These are phyloP conservation scores for Pinus taeda DNA, from an alignment of 75 land plant genomes.

Conservation along the genomic window DNA sequence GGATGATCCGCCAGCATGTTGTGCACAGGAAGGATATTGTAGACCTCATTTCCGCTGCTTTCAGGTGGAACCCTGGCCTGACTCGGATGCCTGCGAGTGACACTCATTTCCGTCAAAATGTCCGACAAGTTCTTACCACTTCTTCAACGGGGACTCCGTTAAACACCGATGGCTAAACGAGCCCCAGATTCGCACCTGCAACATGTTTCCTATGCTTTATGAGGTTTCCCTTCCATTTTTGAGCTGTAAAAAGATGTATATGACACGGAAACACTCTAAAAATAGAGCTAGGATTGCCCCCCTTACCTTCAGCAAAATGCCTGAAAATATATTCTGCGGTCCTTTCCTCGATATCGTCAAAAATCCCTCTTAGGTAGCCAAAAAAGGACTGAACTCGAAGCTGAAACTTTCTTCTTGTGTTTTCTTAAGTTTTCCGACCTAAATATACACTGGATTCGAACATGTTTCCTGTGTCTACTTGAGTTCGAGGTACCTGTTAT, in stretches of 20 bases:
- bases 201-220: neutral
- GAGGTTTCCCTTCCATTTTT: neutral
- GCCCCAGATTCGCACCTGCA: neutral
- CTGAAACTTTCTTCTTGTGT: neutral
- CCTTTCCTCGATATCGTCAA: neutral
- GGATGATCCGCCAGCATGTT: conserved; percentile 81
- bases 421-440: neutral
- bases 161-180: neutral
- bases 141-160: neutral
- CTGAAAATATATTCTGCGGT: neutral
- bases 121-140: neutral
- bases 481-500: neutral
- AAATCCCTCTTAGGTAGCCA: neutral
- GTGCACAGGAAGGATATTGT: conserved; percentile 90
- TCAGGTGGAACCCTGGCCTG: neutral
- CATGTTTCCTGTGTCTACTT: neutral
- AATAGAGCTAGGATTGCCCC: neutral
- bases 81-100: neutral
- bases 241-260: neutral
- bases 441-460: neutral
- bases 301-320: conserved; percentile 1
- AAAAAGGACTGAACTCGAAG: neutral
- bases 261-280: neutral
- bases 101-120: conserved; percentile 2
- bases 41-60: conserved; percentile 23